Evolutionary conservation across 2,329 filamentous ascomycete genomes (phyloP).

Genomic region (Aureobasidium sp.): DNA sequence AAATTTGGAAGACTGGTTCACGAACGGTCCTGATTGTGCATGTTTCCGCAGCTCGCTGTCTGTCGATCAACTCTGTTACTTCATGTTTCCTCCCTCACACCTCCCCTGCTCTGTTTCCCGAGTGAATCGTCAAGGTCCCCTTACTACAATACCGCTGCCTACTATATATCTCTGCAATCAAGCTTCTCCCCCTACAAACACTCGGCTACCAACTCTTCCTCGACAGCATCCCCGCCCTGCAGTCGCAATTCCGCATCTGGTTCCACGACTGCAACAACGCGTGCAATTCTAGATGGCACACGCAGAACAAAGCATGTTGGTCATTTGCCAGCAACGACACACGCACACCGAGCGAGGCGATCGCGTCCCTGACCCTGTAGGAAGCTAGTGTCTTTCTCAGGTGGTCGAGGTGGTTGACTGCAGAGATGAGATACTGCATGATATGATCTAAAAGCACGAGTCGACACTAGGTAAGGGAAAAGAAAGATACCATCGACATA

Average conservation of each 20-base stretch:
- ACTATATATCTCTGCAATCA: too few relatives aligned
- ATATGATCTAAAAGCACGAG: neutral
- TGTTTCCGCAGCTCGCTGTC: neutral
- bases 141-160: neutral
- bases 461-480: neutral
- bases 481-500: too few relatives aligned
- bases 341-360: neutral
- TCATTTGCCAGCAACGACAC: too few relatives aligned
- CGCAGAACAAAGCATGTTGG: too few relatives aligned
- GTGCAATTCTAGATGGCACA: too few relatives aligned
- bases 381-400: neutral
- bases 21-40: slow-evolving; percentile 14
- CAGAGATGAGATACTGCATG: neutral
- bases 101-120: neutral
- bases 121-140: neutral
- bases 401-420: neutral
- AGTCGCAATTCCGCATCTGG: neutral
- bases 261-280: too few relatives aligned
- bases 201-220: too few relatives aligned
- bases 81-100: too few relatives aligned
- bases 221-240: too few relatives aligned
- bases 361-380: neutral
- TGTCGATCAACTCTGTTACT: neutral
- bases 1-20: slow-evolving; percentile 59
- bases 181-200: too few relatives aligned